Evolutionary conservation across 1,139 yeast species (phyloP), one percentile per base, ranked within the genome.

Genomic region (Ogataea hybrid): DNA sequence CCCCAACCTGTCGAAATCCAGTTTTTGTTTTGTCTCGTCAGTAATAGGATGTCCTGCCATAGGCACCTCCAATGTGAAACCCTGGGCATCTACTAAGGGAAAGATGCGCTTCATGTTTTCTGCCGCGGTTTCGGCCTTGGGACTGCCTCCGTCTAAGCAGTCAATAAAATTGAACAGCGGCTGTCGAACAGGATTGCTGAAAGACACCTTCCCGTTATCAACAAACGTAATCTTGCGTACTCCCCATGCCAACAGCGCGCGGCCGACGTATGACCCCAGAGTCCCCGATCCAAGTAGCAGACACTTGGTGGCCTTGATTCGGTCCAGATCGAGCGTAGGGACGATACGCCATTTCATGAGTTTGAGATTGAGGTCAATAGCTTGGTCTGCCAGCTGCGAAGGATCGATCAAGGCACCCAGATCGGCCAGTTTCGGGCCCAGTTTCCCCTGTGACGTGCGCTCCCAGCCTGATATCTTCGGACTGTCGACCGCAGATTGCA

Each of bases 271-370:
- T 48, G 95, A 84, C 0, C 98, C 99, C 11, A 94, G 70, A 2
- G 99, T 94, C 4, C 99, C 99, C 0, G 98, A 87, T 0, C 99
- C 99, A n/a, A 92, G 70, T 14, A 92, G 67, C 33, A 92, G 64
- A 28, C 90, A 84, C 49, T 73, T 81, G 20, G 83, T 76, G 11
- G 64, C 48, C 49, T 78, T 77, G 20, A 92, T 69, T 1, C 67
- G 59, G 6, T 85, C 89, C 39, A 92, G 69, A 56, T 92, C 75
- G 6, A 92, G 61, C 8, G 79, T 75, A 0, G 98, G 97, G 1
- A 89, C 90, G 22, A 92, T 77, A 52, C 98, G 73, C 99, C 99
- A 92, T 62, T 89, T 89, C 98, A 92, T 94, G 34, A 92, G 69
- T 63, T 86, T 86, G 49, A 94, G 68, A 57, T 92, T 92, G 45